Base-by-base conservation (phyloP, 2,329 filamentous ascomycete species). In the Aspergillus sp. region DNA sequence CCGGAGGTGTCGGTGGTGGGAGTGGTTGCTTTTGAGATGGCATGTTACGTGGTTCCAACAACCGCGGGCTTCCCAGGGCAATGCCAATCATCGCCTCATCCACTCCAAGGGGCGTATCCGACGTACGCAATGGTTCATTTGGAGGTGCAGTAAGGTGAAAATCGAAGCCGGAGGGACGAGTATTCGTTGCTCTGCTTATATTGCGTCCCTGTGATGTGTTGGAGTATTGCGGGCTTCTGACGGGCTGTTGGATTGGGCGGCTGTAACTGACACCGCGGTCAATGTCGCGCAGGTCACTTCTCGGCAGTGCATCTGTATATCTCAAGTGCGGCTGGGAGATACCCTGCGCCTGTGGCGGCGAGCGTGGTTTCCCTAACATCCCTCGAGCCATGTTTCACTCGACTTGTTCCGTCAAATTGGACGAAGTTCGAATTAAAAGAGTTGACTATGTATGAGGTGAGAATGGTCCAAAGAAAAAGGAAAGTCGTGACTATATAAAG, bases 61-160 rank as follows among this genome's bases (percentile, higher is more conserved):
- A 63, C 13, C 80, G 76, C 22, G 89, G 89, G 66, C 88, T 91
- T 32, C 89, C 89, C 55, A 91, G 75, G 1, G 89, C 89, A 81
- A 92, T 87, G 9, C 89, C 89, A 60, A 92, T 91, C 64, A 78
- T 80, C 59, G 77, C 74, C 44, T 78, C 77, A 7, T 76, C 73
- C 7, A 58, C 57, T 32, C 63, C 60, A 36, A 60, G 57, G 18
- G 64, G 62, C 12, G 61, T 55, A 7, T 47, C 51, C 3, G 59
- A 50, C 3, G 60, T 57, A n/a, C 58, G 58, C 7, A 69, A 51
- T 1, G 58, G 62, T 48, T 68, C 66, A 18, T 66, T 60, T 3
- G 68, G 67, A 4, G 68, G 70, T 13, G 62, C 58, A 1, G 66
- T 66, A 22, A 73, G 60, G 18, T 60, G 63, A 56, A 74, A 73